Base-by-base conservation (phyloP, 2,329 filamentous ascomycete species). In the Fusarium graminum region DNA sequence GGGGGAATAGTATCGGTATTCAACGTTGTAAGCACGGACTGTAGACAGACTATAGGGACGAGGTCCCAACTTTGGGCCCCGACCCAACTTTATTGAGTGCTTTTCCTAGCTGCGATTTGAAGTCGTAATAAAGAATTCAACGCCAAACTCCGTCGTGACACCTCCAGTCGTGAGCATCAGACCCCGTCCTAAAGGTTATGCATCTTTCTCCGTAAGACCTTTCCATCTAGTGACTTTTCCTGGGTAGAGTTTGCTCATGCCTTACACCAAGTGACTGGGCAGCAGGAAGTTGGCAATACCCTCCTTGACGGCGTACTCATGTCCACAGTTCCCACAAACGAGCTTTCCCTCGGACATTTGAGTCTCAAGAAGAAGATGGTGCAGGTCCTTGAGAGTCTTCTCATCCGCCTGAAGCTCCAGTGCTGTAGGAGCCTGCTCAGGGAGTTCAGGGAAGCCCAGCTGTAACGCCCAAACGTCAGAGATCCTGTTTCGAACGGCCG, bases 251-350 rank as follows among this genome's bases (percentile, higher is more conserved):
- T 38, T 28, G 38, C 10, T 32, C 26, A 19, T 45, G 25, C 28
- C 29, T 34, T 76, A 88, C 44, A 94, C 95, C 78, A 99, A 80
- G 82, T 99, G 95, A 73, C 91, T 95, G 13, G 95, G 95, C 70
- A 99, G 80, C 75, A 99, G 80, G 74, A 99, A 99, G 79, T 98
- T 98, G 60, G 93, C 93, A 77, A 98, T 97, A 7, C 95, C 95
- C 80, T 99, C 94, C 76, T 95, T 94, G 65, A 99, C 90, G 59
- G 89, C 89, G 79, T 98, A 99, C 82, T 97, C 92, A 76, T 98
- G 94, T 45, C 92, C 92, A 76, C 95, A 99, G 78, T 91, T 92
- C 45, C 88, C 93, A 77, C 95, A 99, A 7, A 94, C 91, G 67
- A 99, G 84, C 79, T 92, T 94, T 4, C 95, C 95, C 79, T 94